Evolutionary conservation across 306 rosid species (phyloP), one percentile per base, ranked within the genome.

Genomic region (Potentilla sterilis): DNA sequence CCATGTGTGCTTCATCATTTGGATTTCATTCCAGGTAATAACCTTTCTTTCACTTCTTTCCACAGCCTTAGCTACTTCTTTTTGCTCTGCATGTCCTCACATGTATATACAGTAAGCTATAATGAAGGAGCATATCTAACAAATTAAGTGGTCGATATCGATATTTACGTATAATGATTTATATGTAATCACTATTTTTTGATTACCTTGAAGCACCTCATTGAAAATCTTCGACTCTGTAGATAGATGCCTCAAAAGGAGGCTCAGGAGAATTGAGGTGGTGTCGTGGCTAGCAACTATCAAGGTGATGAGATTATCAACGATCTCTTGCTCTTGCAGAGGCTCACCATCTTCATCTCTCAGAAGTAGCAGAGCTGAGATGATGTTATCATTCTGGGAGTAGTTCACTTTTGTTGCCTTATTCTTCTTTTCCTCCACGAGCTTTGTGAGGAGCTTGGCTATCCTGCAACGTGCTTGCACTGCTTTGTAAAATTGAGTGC

Each of bases 231-330:
- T 37, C 14, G 59, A 15, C 59, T 57, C 75, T 28, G 51, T 32
- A 19, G 75, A 49, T 28, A 77, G 69, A 4, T 16, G 75, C 61
- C 61, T 16, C n/a, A 57, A 1, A 41, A 69, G 40, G 59, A 77
- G 75, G 22, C 48, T 43, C 61, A 77, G 80, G 59, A 68, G 38
- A 18, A 69, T 59, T 7, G 75, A 28, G 22, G 67, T 70, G 54
- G 75, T 69, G 80, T 77, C 69, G 12, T 77, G 75, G 59, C 80
- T 77, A 28, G 38, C 80, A 14, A 77, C 9, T 21, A 68, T 67
- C 59, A 57, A 0, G 34, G 80, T 4, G 4, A 77, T 37, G 14
- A 59, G 38, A 57, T 67, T n/a, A 51, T 77, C 75, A 19, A 77
- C 21, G 44, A 77, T 57, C 59, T 77, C 80, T 21, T 40, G 37